Evolutionary conservation across 495 filamentous ascomycete species (phyloP).

Genomic region (Hapsidospora chrysogenum): DNA sequence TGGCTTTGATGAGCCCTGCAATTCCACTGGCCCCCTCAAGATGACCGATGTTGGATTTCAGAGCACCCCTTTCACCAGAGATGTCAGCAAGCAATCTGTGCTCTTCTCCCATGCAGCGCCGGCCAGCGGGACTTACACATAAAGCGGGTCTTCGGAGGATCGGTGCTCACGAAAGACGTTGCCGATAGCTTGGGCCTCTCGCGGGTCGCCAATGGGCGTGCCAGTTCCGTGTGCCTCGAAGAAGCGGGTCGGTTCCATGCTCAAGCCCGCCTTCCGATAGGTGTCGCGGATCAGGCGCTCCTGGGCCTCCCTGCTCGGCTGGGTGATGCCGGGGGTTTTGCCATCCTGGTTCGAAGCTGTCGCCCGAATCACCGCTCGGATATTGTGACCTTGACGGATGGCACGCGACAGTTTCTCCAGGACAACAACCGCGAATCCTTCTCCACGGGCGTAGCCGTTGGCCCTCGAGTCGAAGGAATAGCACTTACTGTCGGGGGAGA

Average conservation of each 20-base stretch:
- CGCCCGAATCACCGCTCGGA: conserved; percentile 40
- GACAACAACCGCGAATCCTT: conserved; percentile 34
- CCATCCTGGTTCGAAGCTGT: conserved; percentile 38
- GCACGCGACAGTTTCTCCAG: conserved; percentile 37
- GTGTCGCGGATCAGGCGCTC: conserved; percentile 27
- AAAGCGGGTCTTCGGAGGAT: conserved; percentile 15
- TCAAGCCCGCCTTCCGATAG: conserved; percentile 28
- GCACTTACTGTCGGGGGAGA: conserved; percentile 23
- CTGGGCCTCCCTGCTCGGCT: conserved; percentile 33
- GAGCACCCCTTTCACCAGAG: conserved; percentile 24
- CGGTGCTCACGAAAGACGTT: conserved; percentile 15
- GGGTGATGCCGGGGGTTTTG: conserved; percentile 29
- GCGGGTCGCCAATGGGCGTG: conserved; percentile 37
- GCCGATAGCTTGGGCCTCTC: conserved; percentile 34
- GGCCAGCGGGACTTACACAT: conserved; percentile 27
- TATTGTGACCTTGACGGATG: conserved; percentile 26
- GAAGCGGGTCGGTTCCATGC: conserved; percentile 24
- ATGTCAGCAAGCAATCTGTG: too few species aligned
- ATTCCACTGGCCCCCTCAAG: conserved; percentile 29
- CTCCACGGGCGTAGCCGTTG: conserved; percentile 45
- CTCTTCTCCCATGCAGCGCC: too few species aligned
- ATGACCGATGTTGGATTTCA: conserved; percentile 37
- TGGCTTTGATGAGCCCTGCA: conserved; percentile 30
- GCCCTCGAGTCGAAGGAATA: conserved; percentile 40
- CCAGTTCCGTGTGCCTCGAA: conserved; percentile 34